phyloP scores from a whole-genome alignment of 2,329 filamentous ascomycete genomes.

The Diatrype stigma region DNA sequence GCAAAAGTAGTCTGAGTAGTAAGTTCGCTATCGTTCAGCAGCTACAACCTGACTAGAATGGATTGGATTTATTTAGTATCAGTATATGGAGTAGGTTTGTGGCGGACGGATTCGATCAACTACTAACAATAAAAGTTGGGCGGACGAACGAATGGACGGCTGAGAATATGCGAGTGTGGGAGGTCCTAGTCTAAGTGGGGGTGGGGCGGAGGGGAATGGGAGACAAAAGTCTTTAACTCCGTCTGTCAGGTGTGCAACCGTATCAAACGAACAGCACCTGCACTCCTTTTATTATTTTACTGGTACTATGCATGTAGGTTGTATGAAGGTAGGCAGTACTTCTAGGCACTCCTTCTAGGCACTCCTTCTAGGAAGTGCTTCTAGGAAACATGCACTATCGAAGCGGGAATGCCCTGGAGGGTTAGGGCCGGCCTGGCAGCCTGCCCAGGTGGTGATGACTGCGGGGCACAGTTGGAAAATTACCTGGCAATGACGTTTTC shows the following conservation, averaged over 20 bases:
- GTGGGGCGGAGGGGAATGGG: too few relatives aligned
- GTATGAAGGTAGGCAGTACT: too few relatives aligned
- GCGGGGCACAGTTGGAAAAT: background rate
- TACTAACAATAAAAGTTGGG: background rate
- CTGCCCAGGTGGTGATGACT: background rate
- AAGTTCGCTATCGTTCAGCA: too few relatives aligned
- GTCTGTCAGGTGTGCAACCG: too few relatives aligned
- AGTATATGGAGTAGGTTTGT: background rate
- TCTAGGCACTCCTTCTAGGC: too few relatives aligned
- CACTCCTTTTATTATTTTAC: too few relatives aligned
- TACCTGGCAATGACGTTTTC: background rate
- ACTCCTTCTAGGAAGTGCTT: too few relatives aligned
- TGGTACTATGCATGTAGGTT: too few relatives aligned
- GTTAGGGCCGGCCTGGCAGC: background rate
- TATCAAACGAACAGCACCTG: too few relatives aligned
- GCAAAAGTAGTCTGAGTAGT: too few relatives aligned
- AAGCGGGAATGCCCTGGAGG: background rate
- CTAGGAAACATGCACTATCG: too few relatives aligned
- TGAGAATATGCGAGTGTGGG: background rate
- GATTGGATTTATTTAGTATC: background rate
- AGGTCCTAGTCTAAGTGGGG: background rate
- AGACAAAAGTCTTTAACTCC: background rate
- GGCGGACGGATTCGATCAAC: background rate
- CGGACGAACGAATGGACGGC: background rate
- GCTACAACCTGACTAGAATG: too few relatives aligned